Evolutionary conservation across 75 land plant genomes (phyloP), one percentile per base, ranked within the genome.

Genomic region (Sequoia sempervirens): DNA sequence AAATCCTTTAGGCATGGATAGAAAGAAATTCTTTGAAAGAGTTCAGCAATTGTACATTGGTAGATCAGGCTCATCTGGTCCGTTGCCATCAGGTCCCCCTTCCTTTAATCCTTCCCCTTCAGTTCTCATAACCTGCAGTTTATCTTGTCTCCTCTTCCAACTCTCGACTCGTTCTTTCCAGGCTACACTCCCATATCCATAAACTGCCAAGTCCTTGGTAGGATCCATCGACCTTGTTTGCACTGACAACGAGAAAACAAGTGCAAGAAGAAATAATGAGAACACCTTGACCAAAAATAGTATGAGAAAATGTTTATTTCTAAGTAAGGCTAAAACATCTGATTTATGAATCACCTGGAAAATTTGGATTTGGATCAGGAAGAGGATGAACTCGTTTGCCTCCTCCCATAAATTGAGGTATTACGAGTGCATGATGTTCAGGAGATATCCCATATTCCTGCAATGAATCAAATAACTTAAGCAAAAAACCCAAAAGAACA

Each of bases 171-270:
- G 83, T 53, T 97, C 95, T 87, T 97, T 97, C 98, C 99, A 97
- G 0, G 99, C 94, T 72, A 97, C 97, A 86, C 94, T 96, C 64
- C 99, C 99, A 91, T 96, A 97, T 13, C 99, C 99, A 84, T 97
- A 97, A 4, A 93, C 92, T 47, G 99, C 91, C 79, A 94, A 85
- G 73, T 97, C 99, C 80, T 93, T 97, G n/a, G 87, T 89, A 3
- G 99, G 98, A 87, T 93, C 98, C 94, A 97, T 90, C 1, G 99
- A 85, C 82, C 99, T 88, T 8, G 93, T 90, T 74, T 88, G 89
- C 75, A 87, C 97, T 91, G 95, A 64, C 38, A 61, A 36, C 43
- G 78, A 26, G 41, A 79, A 41, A 64, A 84, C 15, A 32, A 36
- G 3, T 61, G 40, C 36, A 52, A 84, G 32, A 12, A 40, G 32